Evolutionary conservation across 139 green algal species (phyloP), one percentile per base, ranked within the genome.

Genomic region (Chlorella sp.): DNA sequence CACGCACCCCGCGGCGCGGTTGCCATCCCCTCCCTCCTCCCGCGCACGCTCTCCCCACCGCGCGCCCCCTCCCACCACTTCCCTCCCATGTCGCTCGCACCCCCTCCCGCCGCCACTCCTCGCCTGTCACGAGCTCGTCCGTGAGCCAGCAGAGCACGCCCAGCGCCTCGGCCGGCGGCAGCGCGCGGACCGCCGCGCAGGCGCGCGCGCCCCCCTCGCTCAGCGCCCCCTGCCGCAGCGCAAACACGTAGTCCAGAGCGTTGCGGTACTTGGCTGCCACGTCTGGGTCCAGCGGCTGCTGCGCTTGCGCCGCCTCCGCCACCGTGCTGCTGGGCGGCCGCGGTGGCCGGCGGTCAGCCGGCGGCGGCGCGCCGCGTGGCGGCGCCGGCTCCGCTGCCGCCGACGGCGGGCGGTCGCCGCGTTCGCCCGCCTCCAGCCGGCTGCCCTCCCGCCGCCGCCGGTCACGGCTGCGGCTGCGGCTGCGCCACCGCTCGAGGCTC

Each of bases 201-300:
- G 56, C 56, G 23, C 33, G 29, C 56, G 29, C 56, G 27, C 56
- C 56, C 23, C 56, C 56, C 56, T 63, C 23, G 23, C 0, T 27
- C 31, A 67, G 2, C 23, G 29, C 27, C 60, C 27, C 60, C 60
- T 45, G 60, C 60, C 31, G 21, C 60, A 67, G 23, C 12, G 60
- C 60, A 63, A 63, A 63, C 56, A 63, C 23, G 33, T 63, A 63
- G 56, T 63, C 56, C 56, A 63, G 56, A 9, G 19, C 33, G 14
- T 67, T 31, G 1, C 14, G 31, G 31, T 67, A 42, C 27, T 31
- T 11, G 19, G 11, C 0, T 11, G 29, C 55, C 21, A 62, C 21
- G 55, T 36, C 55, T 23, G 55, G 55, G 21, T 15, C 17, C 25
- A 62, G 55, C 55, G 11, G 21, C 55, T 36, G 25, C 2, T 15